These are phyloP conservation scores for Penicillium hesseltinei DNA, from an alignment of 2,329 filamentous ascomycete genomes.

Conservation along the genomic window DNA sequence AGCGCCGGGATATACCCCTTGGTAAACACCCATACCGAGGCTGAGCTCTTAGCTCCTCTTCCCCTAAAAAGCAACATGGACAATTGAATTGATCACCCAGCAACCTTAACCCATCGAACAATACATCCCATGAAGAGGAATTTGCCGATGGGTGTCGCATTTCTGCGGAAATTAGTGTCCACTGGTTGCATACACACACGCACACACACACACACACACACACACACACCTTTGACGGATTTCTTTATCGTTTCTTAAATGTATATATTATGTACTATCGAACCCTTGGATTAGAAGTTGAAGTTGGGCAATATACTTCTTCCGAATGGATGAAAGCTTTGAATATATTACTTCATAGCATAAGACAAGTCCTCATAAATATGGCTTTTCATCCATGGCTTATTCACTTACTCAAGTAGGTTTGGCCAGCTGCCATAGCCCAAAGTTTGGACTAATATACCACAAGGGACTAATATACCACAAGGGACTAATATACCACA, in stretches of 20 bases:
- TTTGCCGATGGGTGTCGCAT: neutral
- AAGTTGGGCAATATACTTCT: neutral
- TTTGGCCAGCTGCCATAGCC: too few species aligned
- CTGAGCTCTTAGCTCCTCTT: neutral
- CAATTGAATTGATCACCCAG: neutral
- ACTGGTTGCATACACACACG: neutral
- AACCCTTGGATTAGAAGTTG: neutral
- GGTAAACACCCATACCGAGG: neutral
- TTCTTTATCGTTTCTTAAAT: neutral
- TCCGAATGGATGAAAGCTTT: neutral
- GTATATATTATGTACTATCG: neutral
- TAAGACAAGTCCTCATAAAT: neutral
- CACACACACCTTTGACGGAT: neutral
- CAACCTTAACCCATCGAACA: neutral
- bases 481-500: too few species aligned
- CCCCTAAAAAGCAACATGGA: neutral
- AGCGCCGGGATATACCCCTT: neutral
- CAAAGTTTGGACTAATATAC: too few species aligned
- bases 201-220: neutral
- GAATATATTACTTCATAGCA: neutral
- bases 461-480: too few species aligned
- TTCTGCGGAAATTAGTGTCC: neutral
- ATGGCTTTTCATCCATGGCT: too few species aligned
- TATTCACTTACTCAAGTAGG: neutral
- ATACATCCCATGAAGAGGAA: neutral